Conservation (phyloP, 139 green algal genomes). For the Chlorella sorokiniana region DNA sequence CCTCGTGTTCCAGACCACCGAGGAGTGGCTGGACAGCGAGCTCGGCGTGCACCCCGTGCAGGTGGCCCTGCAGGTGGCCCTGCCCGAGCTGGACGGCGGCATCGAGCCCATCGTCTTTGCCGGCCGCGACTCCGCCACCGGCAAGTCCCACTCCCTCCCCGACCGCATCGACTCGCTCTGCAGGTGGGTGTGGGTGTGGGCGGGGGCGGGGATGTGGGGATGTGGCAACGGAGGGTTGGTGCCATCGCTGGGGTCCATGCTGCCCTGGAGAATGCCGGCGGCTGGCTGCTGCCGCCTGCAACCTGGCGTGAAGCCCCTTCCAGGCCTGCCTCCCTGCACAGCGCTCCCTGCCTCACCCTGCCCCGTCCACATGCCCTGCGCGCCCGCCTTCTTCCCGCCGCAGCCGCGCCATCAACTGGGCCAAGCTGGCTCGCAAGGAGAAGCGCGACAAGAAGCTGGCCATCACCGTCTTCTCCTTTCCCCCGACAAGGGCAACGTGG, state of each 20-base stretch:
- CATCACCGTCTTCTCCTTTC: conserved; percentile 99
- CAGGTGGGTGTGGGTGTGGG: conserved; percentile 1
- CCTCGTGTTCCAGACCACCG: conserved; percentile 99
- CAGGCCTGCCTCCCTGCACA: no score
- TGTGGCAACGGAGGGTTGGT: no score
- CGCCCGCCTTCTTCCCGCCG: not conserved
- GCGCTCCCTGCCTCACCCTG: not conserved
- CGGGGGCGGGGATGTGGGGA: no score
- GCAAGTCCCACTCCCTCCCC: conserved; percentile 97
- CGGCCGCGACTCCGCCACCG: conserved; percentile 93
- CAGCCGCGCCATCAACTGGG: conserved; percentile 95
- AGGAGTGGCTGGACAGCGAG: conserved; percentile 97
- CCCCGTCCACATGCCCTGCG: not conserved
- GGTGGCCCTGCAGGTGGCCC: conserved; percentile 94
- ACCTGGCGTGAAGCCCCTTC: no score
- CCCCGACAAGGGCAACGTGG: conserved; percentile 99
- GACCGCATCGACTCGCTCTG: conserved; percentile 92
- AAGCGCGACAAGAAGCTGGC: conserved; percentile 95
- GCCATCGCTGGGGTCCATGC: no score
- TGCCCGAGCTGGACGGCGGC: conserved; percentile 98
- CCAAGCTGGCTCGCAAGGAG: conserved; percentile 89
- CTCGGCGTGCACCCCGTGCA: conserved; percentile 98
- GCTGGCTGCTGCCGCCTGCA: no score
- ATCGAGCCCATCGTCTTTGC: conserved; percentile 99
- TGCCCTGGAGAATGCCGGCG: no score